A percentile compares a stretch with the other conserved stretches of the same genome.
These are phyloP conservation scores for Alternaria arbusti DNA, from an alignment of 2,329 filamentous ascomycete genomes.

Conservation along the genomic window DNA sequence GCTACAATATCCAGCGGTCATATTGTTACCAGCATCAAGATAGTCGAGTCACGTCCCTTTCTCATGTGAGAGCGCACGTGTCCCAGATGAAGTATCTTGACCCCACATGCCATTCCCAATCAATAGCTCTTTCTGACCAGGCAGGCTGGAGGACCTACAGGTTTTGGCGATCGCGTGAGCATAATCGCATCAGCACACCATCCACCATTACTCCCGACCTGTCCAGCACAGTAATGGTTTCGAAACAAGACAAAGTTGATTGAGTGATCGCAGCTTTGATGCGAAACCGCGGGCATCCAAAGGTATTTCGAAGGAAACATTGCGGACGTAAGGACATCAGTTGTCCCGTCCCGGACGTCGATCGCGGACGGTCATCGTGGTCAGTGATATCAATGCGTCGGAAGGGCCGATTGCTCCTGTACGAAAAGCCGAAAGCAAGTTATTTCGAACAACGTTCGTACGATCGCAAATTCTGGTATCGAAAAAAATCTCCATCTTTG, in stretches of 20 bases:
- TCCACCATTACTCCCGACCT: neutral
- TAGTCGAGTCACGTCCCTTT: neutral
- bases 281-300: neutral
- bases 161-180: neutral
- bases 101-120: neutral
- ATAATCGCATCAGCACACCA: neutral
- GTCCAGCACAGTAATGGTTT: neutral
- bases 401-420: neutral
- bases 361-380: conserved; percentile 1
- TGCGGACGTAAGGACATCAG: neutral
- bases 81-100: neutral
- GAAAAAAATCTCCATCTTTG: neutral
- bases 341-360: neutral
- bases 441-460: neutral
- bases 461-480: neutral
- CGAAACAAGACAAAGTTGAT: neutral
- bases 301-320: neutral
- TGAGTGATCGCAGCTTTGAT: neutral
- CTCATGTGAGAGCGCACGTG: neutral
- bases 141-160: neutral
- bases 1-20: neutral
- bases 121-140: neutral
- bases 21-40: neutral
- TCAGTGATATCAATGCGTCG: neutral
- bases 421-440: conserved; percentile 1